Percentiles rank a stretch among this genome's conserved stretches.
phyloP scores from a whole-genome alignment of 805 yeast genomes.

The Pichia nakasei region DNA sequence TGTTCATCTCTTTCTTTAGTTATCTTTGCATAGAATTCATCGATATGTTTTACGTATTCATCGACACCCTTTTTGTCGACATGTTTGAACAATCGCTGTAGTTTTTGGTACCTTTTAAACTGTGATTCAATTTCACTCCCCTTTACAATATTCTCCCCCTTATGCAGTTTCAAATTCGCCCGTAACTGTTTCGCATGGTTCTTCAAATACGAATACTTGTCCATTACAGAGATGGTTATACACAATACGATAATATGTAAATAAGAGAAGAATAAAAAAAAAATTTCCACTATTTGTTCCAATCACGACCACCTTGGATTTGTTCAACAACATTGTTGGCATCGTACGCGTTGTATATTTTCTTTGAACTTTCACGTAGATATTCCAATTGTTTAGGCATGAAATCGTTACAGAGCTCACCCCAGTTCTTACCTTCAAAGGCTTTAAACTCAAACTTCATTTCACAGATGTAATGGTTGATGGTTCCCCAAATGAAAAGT shows the following conservation, averaged over 20 bases:
- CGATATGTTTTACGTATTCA: neutral
- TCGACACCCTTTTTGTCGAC: neutral
- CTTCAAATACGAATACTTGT: neutral
- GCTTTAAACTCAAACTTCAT: constrained; percentile 17
- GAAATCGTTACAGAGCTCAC: constrained; percentile 20
- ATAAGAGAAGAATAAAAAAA: neutral
- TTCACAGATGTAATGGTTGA: constrained; percentile 28
- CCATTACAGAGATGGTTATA: neutral
- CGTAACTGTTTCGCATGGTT: constrained; percentile 5
- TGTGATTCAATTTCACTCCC: constrained; percentile 5
- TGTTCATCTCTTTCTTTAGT: neutral
- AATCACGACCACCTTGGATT: constrained; percentile 10
- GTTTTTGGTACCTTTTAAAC: constrained; percentile 6
- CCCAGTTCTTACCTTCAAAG: constrained; percentile 17
- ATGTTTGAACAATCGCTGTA: constrained; percentile 3
- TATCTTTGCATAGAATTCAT: neutral
- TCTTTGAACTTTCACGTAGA: constrained; percentile 16
- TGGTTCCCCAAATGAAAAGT: constrained; percentile 25
- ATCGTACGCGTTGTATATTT: constrained; percentile 15
- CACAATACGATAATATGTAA: neutral
- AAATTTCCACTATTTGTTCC: neutral
- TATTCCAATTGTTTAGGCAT: constrained; percentile 22
- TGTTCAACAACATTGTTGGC: constrained; percentile 7
- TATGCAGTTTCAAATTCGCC: constrained; percentile 2
- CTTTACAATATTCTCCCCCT: constrained; percentile 6